phyloP scores from a whole-genome alignment of 441 rosid species.

The Bocquillonia castaneifolia region DNA sequence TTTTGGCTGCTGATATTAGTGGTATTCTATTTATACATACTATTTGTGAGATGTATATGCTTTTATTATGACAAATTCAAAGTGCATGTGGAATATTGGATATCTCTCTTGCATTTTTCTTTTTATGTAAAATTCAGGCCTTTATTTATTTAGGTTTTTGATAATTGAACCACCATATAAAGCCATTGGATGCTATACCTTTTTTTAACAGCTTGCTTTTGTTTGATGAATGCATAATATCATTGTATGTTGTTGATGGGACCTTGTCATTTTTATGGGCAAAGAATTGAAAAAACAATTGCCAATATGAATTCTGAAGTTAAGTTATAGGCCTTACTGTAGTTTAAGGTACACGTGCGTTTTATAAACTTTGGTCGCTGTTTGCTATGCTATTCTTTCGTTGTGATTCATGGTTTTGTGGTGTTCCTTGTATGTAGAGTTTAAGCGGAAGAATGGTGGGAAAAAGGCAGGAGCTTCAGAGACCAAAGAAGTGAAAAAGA shows the following conservation, averaged over 20 bases:
- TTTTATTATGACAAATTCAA: no score
- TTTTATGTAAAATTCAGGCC: no score
- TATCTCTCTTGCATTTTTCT: no score
- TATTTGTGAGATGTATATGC: no score
- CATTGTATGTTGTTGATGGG: neutral
- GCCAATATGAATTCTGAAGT: neutral
- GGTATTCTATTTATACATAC: no score
- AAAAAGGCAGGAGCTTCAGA: conserved; percentile 45
- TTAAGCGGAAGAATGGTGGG: conserved; percentile 53
- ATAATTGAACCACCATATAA: no score
- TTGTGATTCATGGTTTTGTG: neutral
- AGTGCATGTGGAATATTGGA: no score
- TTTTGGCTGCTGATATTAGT: no score
- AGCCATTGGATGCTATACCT: no score
- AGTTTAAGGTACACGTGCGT: neutral
- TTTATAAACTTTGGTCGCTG: no score
- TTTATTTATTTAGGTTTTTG: no score
- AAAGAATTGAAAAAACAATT: neutral
- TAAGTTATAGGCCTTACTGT: neutral
- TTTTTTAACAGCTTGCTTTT: neutral
- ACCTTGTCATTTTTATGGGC: neutral
- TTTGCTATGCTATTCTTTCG: neutral
- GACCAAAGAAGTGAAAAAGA: conserved; percentile 45
- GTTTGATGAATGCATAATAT: no score
- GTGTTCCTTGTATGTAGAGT: conserved; percentile 43